Evolutionary conservation across 2,329 filamentous ascomycete species (phyloP), one percentile per base, ranked within the genome.

Genomic region (Cercospora sesami): DNA sequence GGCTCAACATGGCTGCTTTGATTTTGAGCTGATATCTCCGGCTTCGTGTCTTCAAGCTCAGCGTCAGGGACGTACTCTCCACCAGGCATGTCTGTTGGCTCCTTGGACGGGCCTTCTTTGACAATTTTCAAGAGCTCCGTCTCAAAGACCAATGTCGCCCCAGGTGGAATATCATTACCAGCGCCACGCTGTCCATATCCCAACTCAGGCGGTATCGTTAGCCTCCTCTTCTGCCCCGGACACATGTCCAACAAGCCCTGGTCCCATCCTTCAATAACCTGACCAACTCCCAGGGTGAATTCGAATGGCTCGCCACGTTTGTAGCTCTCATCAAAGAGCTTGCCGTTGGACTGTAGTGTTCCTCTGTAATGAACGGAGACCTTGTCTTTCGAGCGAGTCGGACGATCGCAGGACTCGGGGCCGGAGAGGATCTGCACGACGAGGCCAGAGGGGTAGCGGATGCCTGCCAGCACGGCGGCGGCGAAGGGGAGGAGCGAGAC

Each of bases 241-340:
- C 95, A 98, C 94, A 98, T 97, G 77, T 92, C 92, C 64, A 95
- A 75, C 45, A 98, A 86, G 60, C 94, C 94, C 78, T 96, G 81
- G 75, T 98, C 94, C 94, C 94, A 97, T 77, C 94, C 94, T 83
- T 91, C 90, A 79, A 99, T 99, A 61, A 98, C 95, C 79, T 91
- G 87, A 55, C 93, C 92, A 26, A 82, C 82, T 39, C 95, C 95
- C 33, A 99, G 83, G 70, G 84, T 88, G 82, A 99, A 98, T 69
- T 79, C 83, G 77, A 99, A 88, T 5, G 95, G 94, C 68, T 81
- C 78, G 39, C 89, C 88, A 53, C 94, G 88, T 73, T 94, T 89
- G 81, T 96, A 96, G 80, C 84, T 87, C 71, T 92, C 88, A 81
- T 97, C 94, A 78, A 98, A 98, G 79, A 95, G 84, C 69, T 86